Conservation (phyloP, 345 rosid genomes). For the Excoecaria agallocha region DNA sequence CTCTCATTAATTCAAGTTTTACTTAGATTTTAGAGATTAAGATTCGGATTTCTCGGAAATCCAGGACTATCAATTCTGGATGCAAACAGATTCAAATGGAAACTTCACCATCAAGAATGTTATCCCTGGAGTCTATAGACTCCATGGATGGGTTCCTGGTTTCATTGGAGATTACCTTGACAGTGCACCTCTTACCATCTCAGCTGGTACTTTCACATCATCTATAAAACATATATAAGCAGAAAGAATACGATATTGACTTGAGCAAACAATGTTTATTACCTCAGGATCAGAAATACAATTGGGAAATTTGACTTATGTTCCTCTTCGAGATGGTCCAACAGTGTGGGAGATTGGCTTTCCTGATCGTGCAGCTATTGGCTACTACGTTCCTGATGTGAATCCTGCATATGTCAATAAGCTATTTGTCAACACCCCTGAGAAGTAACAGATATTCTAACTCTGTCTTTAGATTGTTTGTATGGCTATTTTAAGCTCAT, state of each 20-base stretch:
- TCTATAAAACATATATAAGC: background rate
- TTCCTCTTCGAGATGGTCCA: slow-evolving; percentile 33
- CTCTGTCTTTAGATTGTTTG: too few relatives aligned
- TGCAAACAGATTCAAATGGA: slow-evolving; percentile 37
- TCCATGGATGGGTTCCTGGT: slow-evolving; percentile 45
- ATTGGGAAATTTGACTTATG: slow-evolving; percentile 29
- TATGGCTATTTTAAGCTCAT: background rate
- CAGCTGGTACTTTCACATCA: slow-evolving; percentile 26
- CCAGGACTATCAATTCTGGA: slow-evolving; percentile 43
- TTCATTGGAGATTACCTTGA: slow-evolving; percentile 39
- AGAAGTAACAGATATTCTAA: slow-evolving; percentile 22
- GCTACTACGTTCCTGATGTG: slow-evolving; percentile 35
- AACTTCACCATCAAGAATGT: slow-evolving; percentile 33
- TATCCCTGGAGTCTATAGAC: slow-evolving; percentile 34
- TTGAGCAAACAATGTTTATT: background rate
- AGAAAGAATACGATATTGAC: background rate
- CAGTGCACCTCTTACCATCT: slow-evolving; percentile 16
- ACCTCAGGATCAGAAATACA: slow-evolving; percentile 27
- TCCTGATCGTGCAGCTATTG: slow-evolving; percentile 38
- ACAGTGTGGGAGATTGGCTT: slow-evolving; percentile 41
- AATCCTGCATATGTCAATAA: slow-evolving; percentile 37
- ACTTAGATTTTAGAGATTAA: background rate
- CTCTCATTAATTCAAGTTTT: background rate
- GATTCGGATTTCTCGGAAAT: background rate
- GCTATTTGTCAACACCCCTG: slow-evolving; percentile 35